Percentiles rank a stretch among this genome's conserved stretches.
Evolutionary conservation across 2,329 filamentous ascomycete genomes (phyloP).

Genomic region (Endothia cerciana): DNA sequence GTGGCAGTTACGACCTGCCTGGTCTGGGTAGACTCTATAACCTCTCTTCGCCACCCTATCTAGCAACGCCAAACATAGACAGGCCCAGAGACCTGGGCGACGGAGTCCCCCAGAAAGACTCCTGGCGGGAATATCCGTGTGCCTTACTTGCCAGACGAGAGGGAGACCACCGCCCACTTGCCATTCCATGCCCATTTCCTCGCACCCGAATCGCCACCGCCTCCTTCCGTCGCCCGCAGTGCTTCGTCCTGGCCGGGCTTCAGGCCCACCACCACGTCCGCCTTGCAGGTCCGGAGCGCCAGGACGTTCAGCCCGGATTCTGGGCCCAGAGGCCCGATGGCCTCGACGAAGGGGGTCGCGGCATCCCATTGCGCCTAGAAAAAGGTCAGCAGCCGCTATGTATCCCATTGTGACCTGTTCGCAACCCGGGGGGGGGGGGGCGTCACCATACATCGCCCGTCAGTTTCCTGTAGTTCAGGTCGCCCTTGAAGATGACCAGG

Average conservation of each 20-base stretch:
- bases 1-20: not conserved
- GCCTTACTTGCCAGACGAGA: constrained; percentile 49
- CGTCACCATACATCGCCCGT: constrained; percentile 76
- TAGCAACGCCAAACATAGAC: not conserved
- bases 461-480: constrained; percentile 94
- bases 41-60: not conserved
- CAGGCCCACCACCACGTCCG: constrained; percentile 92
- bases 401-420: not conserved
- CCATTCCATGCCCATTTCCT: constrained; percentile 94
- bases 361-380: constrained; percentile 76
- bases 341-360: constrained; percentile 81
- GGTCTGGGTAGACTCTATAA: not conserved
- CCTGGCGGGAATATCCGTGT: too few relatives aligned
- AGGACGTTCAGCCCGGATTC: constrained; percentile 83
- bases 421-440: not conserved
- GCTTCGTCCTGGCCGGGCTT: constrained; percentile 80
- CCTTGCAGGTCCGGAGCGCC: constrained; percentile 92
- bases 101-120: not conserved
- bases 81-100: not conserved
- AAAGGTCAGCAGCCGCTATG: constrained; percentile 8
- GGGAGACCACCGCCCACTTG: constrained; percentile 95
- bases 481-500: constrained; percentile 94
- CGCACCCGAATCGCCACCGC: constrained; percentile 70
- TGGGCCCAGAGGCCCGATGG: constrained; percentile 83
- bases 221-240: constrained; percentile 68